Conservation (phyloP, 495 filamentous ascomycete species). For the Aspergillus asperescens region DNA sequence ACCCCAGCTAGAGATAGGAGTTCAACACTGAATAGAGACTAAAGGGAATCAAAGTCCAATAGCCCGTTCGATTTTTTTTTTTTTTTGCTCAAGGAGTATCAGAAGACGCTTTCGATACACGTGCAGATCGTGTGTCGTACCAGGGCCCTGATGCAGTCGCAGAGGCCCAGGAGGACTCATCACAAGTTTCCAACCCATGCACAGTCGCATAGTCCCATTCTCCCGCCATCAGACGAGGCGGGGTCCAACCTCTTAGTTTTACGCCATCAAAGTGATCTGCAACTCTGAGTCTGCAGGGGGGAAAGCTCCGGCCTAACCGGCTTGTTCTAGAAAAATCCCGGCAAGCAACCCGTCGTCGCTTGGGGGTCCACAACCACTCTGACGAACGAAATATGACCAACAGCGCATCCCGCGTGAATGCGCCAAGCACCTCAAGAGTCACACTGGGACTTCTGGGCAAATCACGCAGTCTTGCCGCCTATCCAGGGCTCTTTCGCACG, state of each 20-base stretch:
- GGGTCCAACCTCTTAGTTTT: not conserved
- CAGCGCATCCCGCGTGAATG: conserved; percentile 14
- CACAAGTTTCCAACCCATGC: conserved; percentile 8
- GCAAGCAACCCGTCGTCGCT: conserved; percentile 1
- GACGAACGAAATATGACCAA: conserved; percentile 2
- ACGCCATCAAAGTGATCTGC: conserved; percentile 6
- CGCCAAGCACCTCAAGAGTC: conserved; percentile 17
- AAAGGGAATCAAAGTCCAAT: not conserved
- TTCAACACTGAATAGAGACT: not conserved
- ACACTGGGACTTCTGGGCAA: conserved; percentile 11
- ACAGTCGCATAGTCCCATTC: not conserved
- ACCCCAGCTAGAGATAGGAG: conserved; percentile 1
- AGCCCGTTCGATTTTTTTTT: too few relatives aligned
- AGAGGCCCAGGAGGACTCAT: conserved; percentile 10
- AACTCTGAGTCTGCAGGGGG: conserved; percentile 7
- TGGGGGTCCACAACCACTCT: conserved; percentile 7
- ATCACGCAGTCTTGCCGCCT: conserved; percentile 9
- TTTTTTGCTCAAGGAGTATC: conserved; percentile 7
- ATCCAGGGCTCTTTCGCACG: conserved; percentile 8
- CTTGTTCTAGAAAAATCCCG: conserved; percentile 13
- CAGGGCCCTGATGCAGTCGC: not conserved
- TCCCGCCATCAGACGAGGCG: not conserved
- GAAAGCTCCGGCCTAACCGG: conserved; percentile 3
- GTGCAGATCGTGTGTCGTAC: conserved; percentile 13
- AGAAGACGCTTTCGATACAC: conserved; percentile 14